These are phyloP conservation scores for Pontederia paniculata DNA, from an alignment of 176 grass and related monocot species.

Conservation along the genomic window DNA sequence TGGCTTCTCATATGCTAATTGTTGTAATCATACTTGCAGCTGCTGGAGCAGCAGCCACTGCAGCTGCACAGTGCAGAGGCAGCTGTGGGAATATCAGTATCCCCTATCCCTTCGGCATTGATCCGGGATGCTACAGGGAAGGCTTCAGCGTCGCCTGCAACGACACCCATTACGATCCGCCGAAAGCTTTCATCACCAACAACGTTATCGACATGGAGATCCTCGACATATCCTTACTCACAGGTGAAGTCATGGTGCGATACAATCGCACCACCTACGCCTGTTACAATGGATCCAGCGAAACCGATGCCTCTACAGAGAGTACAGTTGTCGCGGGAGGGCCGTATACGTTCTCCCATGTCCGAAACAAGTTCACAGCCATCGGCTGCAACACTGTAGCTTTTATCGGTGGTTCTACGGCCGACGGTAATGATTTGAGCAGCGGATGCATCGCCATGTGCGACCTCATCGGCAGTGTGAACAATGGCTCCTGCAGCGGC, in stretches of 20 bases:
- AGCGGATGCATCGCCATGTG: constrained; percentile 30
- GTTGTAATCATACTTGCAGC: no score
- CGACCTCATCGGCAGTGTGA: background rate
- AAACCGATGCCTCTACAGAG: background rate
- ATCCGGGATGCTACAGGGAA: background rate
- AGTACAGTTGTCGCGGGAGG: background rate
- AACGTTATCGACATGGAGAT: background rate
- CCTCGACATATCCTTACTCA: background rate
- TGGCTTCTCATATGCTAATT: no score
- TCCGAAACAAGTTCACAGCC: constrained; percentile 31
- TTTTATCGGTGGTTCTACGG: background rate
- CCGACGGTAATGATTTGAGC: background rate
- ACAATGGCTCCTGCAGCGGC: constrained; percentile 18
- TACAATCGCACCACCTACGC: background rate
- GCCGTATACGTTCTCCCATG: constrained; percentile 14
- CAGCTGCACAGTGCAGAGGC: background rate
- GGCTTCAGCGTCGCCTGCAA: background rate
- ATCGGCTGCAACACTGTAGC: constrained; percentile 27
- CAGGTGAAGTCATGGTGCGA: background rate
- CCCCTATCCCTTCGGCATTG: constrained; percentile 14
- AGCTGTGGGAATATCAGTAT: constrained; percentile 7
- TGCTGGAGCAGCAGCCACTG: no score
- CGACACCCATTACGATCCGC: no score
- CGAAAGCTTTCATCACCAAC: background rate
- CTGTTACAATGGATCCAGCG: background rate